Evolutionary conservation across 1,284 basidiomycete species (phyloP), one percentile per base, ranked within the genome.

Genomic region (Ceraceosorus bombacis): DNA sequence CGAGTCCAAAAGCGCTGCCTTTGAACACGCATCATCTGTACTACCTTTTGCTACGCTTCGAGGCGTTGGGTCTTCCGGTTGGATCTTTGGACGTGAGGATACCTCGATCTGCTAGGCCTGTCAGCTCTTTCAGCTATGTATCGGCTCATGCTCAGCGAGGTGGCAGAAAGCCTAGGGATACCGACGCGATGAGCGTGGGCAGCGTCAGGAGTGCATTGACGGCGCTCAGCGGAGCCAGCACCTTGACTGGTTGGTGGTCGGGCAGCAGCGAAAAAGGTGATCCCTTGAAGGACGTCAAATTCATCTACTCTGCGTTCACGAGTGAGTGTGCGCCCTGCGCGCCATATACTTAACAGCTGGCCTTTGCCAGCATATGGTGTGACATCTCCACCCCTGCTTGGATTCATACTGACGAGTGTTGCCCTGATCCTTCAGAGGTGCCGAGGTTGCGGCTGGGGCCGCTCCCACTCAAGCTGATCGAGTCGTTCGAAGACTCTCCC

Each of bases 11-110:
- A 59, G 80, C 86, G 9, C 83, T 91, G 53, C 78, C 83, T 6
- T 82, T 88, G 67, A 88, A 91, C 78, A 84, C 83, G 13, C 88
- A 90, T 76, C 89, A 88, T 69, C 83, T 94, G 9, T 90, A 88
- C 82, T 94, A 92, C 78, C 79, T 90, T 65, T 83, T 94, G 59
- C 86, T 92, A 79, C 86, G 89, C 51, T 82, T 92, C 66, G 90
- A 94, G 78, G 88, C 84, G 2, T 78, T 89, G 41, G 86, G 85
- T 12, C 80, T 89, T 58, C 58, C 70, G 13, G 82, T 88, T 41
- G 90, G 90, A 55, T 84, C 86, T n/a, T 82, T 94, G 59, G 90
- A 94, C 75, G 84, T 88, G 62, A 83, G 82, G 49, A 62, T 73
- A 12, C 61, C 64, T 37, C 40, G n/a, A 12, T 17, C 43, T 6